Conservation (phyloP, 2,329 filamentous ascomycete genomes). For the Penicillium sp. region DNA sequence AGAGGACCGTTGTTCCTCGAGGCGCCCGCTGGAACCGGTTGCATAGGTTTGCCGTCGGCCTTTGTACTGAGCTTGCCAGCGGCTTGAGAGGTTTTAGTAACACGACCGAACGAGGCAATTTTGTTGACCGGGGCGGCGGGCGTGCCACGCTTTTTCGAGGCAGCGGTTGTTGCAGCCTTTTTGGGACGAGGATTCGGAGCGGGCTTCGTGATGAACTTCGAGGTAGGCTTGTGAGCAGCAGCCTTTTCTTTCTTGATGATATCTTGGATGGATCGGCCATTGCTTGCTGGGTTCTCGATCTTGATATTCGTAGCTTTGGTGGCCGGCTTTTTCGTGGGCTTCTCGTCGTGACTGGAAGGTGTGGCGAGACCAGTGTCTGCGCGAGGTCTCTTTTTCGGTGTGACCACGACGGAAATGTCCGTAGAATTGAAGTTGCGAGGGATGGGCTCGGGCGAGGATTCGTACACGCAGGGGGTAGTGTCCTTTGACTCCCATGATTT, state of each 20-base stretch:
- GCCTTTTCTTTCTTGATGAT: conserved; percentile 25
- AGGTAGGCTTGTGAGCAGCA: conserved; percentile 2
- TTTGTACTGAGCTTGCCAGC: conserved; percentile 25
- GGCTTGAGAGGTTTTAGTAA: conserved; percentile 31
- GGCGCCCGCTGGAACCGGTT: conserved; percentile 33
- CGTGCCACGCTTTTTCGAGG: conserved; percentile 13
- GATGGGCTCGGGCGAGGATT: conserved; percentile 32
- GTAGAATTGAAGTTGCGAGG: conserved; percentile 11
- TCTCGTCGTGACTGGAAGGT: conserved; percentile 43
- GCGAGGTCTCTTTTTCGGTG: conserved; percentile 37
- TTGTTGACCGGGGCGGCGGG: conserved; percentile 1
- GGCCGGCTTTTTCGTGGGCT: conserved; percentile 23
- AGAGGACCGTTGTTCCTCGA: conserved; percentile 39
- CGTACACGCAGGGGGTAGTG: conserved; percentile 25
- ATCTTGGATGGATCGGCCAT: conserved; percentile 27
- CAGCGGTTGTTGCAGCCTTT: conserved; percentile 16
- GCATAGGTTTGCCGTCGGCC: conserved; percentile 34
- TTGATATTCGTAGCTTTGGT: background rate
- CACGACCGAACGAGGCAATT: conserved; percentile 20
- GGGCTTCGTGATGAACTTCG: background rate
- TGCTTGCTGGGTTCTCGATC: conserved; percentile 31
- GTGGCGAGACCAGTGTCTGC: conserved; percentile 39
- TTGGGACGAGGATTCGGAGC: conserved; percentile 8
- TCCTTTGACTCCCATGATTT: conserved; percentile 54
- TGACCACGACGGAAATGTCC: conserved; percentile 38